Conservation (phyloP, 2,329 filamentous ascomycete genomes). For the Fusarium beomiforme region DNA sequence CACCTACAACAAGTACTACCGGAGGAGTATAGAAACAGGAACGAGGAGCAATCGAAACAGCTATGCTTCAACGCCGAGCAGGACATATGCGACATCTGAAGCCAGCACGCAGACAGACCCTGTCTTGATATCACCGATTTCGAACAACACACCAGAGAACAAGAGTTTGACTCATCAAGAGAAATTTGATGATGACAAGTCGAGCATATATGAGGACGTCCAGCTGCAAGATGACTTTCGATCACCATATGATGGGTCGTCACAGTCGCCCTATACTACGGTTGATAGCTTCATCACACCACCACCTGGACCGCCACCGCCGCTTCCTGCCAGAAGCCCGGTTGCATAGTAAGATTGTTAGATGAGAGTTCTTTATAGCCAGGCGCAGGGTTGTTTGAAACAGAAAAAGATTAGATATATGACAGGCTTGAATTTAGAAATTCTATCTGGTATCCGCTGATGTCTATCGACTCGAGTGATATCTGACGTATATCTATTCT, state of each 20-base stretch:
- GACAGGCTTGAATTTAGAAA: neutral
- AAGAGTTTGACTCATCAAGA: neutral
- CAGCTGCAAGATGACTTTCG: neutral
- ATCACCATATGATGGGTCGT: constrained; percentile 1
- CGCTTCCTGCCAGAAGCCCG: constrained; percentile 14
- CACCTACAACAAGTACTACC: constrained; percentile 49
- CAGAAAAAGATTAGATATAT: neutral
- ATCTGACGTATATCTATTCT: neutral
- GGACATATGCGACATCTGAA: constrained; percentile 37
- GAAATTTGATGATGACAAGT: neutral
- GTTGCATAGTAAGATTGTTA: neutral
- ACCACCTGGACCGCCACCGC: constrained; percentile 12
- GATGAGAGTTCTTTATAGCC: neutral
- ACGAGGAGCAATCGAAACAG: constrained; percentile 36
- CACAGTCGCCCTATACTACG: neutral
- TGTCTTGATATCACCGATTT: constrained; percentile 23
- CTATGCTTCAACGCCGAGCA: constrained; percentile 30
- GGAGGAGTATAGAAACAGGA: constrained; percentile 40
- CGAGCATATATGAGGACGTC: constrained; percentile 30
- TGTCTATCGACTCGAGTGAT: neutral
- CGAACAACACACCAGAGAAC: neutral
- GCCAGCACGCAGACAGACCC: constrained; percentile 43
- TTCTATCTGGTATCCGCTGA: neutral
- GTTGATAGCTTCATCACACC: constrained; percentile 9
- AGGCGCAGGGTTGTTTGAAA: neutral